Conservation (phyloP, 2,329 filamentous ascomycete species). For the Claviceps fusiformis region DNA sequence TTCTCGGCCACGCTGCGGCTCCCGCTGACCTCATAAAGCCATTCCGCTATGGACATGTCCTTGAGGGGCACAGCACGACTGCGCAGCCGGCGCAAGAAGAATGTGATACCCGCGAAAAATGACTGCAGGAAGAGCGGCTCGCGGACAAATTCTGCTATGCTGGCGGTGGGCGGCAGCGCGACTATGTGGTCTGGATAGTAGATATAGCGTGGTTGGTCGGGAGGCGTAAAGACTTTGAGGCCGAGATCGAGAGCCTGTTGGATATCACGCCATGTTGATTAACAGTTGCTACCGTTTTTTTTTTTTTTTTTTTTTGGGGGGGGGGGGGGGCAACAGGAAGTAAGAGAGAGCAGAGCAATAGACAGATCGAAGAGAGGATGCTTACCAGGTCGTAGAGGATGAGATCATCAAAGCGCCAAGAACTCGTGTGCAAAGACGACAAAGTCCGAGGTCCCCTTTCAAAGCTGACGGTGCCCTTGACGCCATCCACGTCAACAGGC, state of each 20-base stretch:
- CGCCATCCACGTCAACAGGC: slow-evolving; percentile 41
- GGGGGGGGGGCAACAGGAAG: too few relatives aligned
- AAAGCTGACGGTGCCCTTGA: slow-evolving; percentile 49
- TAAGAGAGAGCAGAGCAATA: not conserved
- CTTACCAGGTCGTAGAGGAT: slow-evolving; percentile 59
- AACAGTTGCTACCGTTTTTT: slow-evolving; percentile 2
- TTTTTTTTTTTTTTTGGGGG: too few relatives aligned
- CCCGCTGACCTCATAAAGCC: slow-evolving; percentile 18
- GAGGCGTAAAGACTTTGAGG: slow-evolving; percentile 35
- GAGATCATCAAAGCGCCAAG: slow-evolving; percentile 41
- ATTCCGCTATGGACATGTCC: slow-evolving; percentile 24
- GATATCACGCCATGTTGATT: not conserved
- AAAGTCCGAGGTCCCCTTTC: slow-evolving; percentile 76
- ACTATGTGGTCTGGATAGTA: slow-evolving; percentile 71
- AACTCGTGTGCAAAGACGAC: slow-evolving; percentile 32
- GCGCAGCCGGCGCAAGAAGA: slow-evolving; percentile 12
- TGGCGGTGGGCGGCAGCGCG: slow-evolving; percentile 17
- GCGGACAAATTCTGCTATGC: slow-evolving; percentile 14
- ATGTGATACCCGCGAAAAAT: slow-evolving; percentile 15
- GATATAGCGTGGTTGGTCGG: slow-evolving; percentile 48
- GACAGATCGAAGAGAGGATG: not conserved
- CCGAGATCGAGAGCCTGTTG: slow-evolving; percentile 22
- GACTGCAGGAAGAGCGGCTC: slow-evolving; percentile 21
- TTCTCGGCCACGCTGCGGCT: slow-evolving; percentile 46
- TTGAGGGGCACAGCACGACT: slow-evolving; percentile 10